These are phyloP conservation scores for Gypsophila paniculata DNA, from an alignment of 179 eudicot genomes.

Conservation along the genomic window DNA sequence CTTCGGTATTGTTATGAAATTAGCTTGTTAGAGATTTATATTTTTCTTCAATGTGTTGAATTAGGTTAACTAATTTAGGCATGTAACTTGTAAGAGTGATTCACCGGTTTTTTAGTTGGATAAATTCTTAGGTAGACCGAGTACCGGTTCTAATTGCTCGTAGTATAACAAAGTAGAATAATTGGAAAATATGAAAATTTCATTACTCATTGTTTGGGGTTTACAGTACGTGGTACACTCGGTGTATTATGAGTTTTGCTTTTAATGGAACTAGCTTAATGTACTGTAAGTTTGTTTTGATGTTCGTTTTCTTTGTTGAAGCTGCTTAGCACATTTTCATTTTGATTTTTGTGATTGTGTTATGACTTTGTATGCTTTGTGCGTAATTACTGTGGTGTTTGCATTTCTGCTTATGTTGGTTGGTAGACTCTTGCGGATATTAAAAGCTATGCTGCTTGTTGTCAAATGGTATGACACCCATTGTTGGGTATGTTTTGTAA, in stretches of 20 bases:
- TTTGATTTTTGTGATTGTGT: background rate
- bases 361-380: background rate
- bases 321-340: background rate
- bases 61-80: too few species aligned
- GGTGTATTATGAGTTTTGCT: background rate
- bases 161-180: too few species aligned
- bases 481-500: background rate
- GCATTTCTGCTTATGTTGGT: background rate
- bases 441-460: background rate
- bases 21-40: too few species aligned
- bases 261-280: background rate
- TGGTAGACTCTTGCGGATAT: background rate
- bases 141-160: background rate
- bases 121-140: too few species aligned
- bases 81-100: too few species aligned
- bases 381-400: background rate
- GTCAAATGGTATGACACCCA: background rate
- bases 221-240: too few species aligned
- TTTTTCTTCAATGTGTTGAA: too few species aligned
- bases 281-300: background rate
- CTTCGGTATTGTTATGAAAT: too few species aligned
- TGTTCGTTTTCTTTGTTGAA: background rate
- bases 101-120: too few species aligned
- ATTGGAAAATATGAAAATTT: too few species aligned
- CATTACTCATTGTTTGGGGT: too few species aligned